These are phyloP conservation scores for Prunus mongolica DNA, from an alignment of 306 rosid species.

Conservation along the genomic window DNA sequence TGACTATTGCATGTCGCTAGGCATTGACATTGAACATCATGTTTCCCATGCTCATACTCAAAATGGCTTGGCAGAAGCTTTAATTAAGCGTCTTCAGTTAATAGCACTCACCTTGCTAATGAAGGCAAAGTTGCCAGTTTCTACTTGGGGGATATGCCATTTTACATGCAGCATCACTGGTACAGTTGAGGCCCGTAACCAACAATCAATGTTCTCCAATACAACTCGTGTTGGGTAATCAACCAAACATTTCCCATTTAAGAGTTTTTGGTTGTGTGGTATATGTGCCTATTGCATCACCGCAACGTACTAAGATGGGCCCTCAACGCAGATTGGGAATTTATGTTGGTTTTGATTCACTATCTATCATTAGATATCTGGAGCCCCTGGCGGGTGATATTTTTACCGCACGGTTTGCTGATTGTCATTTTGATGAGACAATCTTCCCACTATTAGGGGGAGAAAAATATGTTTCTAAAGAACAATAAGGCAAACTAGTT, in stretches of 20 bases:
- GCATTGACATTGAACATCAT: neutral
- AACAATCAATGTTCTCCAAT: neutral
- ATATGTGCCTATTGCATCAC: too few relatives aligned
- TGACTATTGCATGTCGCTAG: neutral
- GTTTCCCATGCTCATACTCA: too few relatives aligned
- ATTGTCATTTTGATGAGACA: neutral
- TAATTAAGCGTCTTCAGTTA: neutral
- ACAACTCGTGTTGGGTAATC: neutral
- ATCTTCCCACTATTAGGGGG: neutral
- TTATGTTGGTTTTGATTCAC: conserved; percentile 3
- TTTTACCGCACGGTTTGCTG: neutral
- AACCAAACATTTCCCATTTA: too few relatives aligned
- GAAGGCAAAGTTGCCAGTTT: neutral
- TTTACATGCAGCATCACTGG: too few relatives aligned
- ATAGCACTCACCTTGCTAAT: neutral
- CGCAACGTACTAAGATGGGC: too few relatives aligned
- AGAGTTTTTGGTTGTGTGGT: too few relatives aligned
- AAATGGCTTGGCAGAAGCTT: neutral
- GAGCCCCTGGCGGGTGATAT: neutral
- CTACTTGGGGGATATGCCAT: neutral
- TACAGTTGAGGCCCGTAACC: too few relatives aligned
- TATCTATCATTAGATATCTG: neutral
- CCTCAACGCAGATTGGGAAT: neutral
- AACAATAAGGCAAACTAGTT: too few relatives aligned
- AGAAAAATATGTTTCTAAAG: neutral